Conservation (phyloP, 1,284 basidiomycete species). For the Xerocomus minutiporus region DNA sequence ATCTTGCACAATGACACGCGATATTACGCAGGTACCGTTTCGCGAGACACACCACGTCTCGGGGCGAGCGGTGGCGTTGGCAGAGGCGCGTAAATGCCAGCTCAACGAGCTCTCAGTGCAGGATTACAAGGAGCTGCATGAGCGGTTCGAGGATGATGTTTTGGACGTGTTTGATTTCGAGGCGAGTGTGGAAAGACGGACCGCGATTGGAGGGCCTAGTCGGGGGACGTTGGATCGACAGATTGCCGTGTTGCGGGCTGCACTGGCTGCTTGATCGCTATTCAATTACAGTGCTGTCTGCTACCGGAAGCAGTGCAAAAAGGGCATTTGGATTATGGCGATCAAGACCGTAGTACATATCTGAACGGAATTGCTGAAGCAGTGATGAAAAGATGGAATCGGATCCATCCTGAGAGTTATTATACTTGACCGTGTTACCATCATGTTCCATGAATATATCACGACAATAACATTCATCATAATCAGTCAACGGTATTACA, state of each 20-base stretch:
- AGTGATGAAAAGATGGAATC: too few relatives aligned
- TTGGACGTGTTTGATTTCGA: slow-evolving; percentile 87
- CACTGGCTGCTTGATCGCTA: slow-evolving; percentile 3
- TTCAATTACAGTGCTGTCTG: too few relatives aligned
- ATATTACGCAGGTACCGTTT: slow-evolving; percentile 72
- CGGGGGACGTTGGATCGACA: slow-evolving; percentile 83
- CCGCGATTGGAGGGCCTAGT: slow-evolving; percentile 91
- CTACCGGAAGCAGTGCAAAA: too few relatives aligned
- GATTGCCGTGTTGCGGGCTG: slow-evolving; percentile 61
- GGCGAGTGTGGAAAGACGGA: slow-evolving; percentile 89
- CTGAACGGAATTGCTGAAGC: too few relatives aligned
- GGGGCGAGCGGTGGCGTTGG: slow-evolving; percentile 90
- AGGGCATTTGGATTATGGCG: background rate
- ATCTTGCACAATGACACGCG: background rate
- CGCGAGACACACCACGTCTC: slow-evolving; percentile 98
- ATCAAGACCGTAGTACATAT: background rate
- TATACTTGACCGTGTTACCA: too few relatives aligned
- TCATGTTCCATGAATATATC: background rate
- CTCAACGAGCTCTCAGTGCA: slow-evolving; percentile 77
- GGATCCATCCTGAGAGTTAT: too few relatives aligned
- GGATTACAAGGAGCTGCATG: slow-evolving; percentile 75
- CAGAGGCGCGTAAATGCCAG: slow-evolving; percentile 78
- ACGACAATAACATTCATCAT: background rate
- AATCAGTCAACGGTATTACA: background rate
- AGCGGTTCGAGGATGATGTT: slow-evolving; percentile 82